Conservation (phyloP, 768 basidiomycete genomes). For the Suillus alpinus region DNA sequence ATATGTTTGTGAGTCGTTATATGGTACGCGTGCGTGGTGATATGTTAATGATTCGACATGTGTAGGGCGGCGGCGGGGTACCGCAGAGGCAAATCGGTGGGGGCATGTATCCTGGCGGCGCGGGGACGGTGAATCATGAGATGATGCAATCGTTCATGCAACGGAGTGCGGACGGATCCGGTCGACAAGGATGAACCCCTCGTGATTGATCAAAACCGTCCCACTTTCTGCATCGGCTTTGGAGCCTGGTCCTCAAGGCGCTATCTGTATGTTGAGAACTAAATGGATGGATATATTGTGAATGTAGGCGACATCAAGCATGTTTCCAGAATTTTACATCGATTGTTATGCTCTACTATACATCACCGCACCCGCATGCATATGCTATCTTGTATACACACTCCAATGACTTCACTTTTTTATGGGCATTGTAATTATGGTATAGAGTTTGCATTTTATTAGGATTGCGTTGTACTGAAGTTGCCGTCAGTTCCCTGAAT, state of each 20-base stretch:
- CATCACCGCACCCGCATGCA: neutral
- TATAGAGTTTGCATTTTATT: neutral
- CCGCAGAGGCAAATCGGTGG: constrained; percentile 10
- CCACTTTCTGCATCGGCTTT: neutral
- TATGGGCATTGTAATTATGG: neutral
- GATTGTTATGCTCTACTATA: constrained; percentile 3
- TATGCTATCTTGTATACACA: neutral
- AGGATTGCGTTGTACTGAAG: constrained; percentile 45
- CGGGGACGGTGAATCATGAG: constrained; percentile 33
- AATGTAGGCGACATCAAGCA: neutral
- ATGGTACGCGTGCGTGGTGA: constrained; percentile 1
- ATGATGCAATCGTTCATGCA: constrained; percentile 49
- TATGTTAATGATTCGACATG: neutral
- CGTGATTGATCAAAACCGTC: constrained; percentile 7
- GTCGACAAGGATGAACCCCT: constrained; percentile 17
- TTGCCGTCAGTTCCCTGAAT: constrained; percentile 74
- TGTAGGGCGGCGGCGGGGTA: constrained; percentile 12
- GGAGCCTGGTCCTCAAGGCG: neutral
- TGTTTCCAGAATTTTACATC: neutral
- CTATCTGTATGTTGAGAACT: neutral
- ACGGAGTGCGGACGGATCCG: constrained; percentile 32
- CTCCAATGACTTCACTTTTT: neutral
- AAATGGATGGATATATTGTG: neutral
- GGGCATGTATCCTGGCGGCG: constrained; percentile 22
- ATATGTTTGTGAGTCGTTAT: constrained; percentile 16